phyloP scores from a whole-genome alignment of 805 yeast genomes.

The Wickerhamomyces chambardii region DNA sequence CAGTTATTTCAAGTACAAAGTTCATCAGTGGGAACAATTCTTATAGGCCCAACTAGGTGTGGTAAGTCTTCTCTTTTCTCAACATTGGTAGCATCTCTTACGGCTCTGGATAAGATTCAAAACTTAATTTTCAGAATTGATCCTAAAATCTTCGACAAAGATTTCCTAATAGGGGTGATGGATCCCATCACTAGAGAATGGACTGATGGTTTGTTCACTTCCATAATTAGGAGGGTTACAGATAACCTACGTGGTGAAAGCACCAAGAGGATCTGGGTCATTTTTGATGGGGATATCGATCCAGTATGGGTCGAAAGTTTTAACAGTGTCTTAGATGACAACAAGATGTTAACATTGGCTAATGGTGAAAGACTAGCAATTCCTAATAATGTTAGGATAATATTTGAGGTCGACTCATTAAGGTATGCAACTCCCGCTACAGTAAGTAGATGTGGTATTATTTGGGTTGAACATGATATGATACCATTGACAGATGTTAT shows the following conservation, averaged over 20 bases:
- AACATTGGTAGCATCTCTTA: conserved; percentile 36
- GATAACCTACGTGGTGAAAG: conserved; percentile 53
- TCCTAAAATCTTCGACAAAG: conserved; percentile 67
- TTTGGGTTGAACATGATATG: conserved; percentile 48
- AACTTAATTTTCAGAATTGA: conserved; percentile 44
- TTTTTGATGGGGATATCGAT: conserved; percentile 90
- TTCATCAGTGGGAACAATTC: conserved; percentile 69
- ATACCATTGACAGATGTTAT: conserved; percentile 14
- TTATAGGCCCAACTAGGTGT: conserved; percentile 67
- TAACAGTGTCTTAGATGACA: conserved; percentile 89
- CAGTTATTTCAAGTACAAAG: conserved; percentile 57
- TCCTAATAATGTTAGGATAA: conserved; percentile 51
- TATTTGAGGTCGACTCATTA: conserved; percentile 72
- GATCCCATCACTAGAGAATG: conserved; percentile 82
- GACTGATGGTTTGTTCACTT: conserved; percentile 81
- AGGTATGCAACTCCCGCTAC: conserved; percentile 82
- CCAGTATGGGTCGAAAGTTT: conserved; percentile 91
- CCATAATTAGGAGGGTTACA: conserved; percentile 47
- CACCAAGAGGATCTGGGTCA: conserved; percentile 55
- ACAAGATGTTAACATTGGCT: conserved; percentile 70
- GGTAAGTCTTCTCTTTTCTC: conserved; percentile 62
- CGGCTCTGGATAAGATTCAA: conserved; percentile 24
- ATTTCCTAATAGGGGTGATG: conserved; percentile 55
- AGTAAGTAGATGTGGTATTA: conserved; percentile 84
- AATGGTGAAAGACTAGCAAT: conserved; percentile 78